Evolutionary conservation across 441 rosid species (phyloP).

Genomic region (Adansonia rubrostipa): DNA sequence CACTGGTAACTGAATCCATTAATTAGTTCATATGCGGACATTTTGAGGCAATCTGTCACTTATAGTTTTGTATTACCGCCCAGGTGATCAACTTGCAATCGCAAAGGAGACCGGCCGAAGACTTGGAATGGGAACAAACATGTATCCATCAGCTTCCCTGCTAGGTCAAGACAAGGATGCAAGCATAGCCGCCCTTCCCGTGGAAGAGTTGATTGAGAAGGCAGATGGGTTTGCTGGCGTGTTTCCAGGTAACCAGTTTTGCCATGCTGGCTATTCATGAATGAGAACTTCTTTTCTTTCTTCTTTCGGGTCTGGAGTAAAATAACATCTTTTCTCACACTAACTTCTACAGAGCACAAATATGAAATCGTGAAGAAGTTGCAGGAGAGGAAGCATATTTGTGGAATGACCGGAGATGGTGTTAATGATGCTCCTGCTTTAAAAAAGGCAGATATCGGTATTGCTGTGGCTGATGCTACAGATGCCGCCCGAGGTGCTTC

Average conservation of each 20-base stretch:
- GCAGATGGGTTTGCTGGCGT: slow-evolving; percentile 51
- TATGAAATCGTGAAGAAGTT: slow-evolving; percentile 60
- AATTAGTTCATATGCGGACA: background rate
- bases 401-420: slow-evolving; percentile 66
- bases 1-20: slow-evolving; percentile 56
- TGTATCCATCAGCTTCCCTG: slow-evolving; percentile 92
- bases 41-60: slow-evolving; percentile 4
- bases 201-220: slow-evolving; percentile 56
- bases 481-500: slow-evolving; percentile 65
- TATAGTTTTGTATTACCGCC: background rate
- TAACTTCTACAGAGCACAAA: slow-evolving; percentile 46
- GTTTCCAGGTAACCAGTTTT: slow-evolving; percentile 31
- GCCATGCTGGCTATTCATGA: background rate
- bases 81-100: slow-evolving; percentile 94
- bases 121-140: slow-evolving; percentile 99
- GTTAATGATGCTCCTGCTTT: slow-evolving; percentile 66
- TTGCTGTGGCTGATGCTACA: slow-evolving; percentile 61
- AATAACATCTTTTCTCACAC: background rate
- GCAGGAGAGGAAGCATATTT: slow-evolving; percentile 51
- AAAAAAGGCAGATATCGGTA: slow-evolving; percentile 66
- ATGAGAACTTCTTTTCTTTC: background rate
- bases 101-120: slow-evolving; percentile 97
- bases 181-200: slow-evolving; percentile 77
- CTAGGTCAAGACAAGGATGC: slow-evolving; percentile 81
- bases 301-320: background rate